Conservation (phyloP, 352 stramenopile species). For the Globisporangium echinulatum region DNA sequence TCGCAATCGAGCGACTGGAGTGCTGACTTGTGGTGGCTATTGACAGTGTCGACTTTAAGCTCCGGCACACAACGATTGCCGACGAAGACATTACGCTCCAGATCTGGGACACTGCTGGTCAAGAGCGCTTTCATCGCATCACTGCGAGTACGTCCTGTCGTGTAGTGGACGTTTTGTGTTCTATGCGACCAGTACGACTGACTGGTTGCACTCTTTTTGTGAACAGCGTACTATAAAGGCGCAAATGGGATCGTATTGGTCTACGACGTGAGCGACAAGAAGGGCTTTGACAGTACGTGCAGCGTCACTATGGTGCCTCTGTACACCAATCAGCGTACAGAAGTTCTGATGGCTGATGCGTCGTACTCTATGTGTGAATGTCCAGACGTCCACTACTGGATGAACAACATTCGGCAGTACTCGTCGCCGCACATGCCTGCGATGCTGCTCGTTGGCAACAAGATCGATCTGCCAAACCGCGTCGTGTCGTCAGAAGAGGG, state of each 20-base stretch:
- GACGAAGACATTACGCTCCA: constrained; percentile 88
- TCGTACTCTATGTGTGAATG: too few species aligned
- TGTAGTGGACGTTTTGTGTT: neutral
- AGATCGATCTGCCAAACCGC: constrained; percentile 87
- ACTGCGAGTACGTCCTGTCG: constrained; percentile 69
- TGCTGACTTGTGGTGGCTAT: constrained; percentile 5
- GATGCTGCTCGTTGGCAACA: constrained; percentile 90
- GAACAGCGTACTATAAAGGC: constrained; percentile 90
- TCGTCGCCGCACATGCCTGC: constrained; percentile 64
- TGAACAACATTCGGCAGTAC: constrained; percentile 93
- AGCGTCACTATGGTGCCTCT: neutral
- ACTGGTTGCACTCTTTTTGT: constrained; percentile 10
- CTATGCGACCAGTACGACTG: neutral
- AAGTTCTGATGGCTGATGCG: too few species aligned
- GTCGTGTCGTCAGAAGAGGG: constrained; percentile 76
- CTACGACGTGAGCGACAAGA: constrained; percentile 90
- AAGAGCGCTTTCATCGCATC: constrained; percentile 93
- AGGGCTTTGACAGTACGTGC: constrained; percentile 89
- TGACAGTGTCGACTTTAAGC: constrained; percentile 90
- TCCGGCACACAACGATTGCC: constrained; percentile 77
- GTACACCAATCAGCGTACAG: too few species aligned
- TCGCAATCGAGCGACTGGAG: neutral
- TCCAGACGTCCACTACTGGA: constrained; percentile 91
- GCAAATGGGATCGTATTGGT: constrained; percentile 92
- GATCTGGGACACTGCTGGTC: constrained; percentile 93